A percentile compares a stretch with the other conserved stretches of the same genome.
Conservation (phyloP, 225 moss, liverwort and hornwort genomes). For the Thuidium tamariscinum region DNA sequence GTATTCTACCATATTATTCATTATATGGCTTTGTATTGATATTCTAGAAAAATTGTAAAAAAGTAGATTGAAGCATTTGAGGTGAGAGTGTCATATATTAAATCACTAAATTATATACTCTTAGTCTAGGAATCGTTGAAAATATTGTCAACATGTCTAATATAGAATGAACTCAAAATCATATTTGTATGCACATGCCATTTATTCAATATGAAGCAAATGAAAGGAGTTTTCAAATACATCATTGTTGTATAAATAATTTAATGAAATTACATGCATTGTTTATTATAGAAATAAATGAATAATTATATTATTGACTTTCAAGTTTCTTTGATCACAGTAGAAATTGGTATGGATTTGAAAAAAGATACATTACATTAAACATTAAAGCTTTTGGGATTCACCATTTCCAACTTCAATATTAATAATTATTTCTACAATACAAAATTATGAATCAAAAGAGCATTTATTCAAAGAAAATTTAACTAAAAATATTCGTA, state of each 20-base stretch:
- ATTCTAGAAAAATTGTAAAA: not conserved
- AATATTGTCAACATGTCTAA: not conserved
- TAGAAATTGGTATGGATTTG: not conserved
- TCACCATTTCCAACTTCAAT: not conserved
- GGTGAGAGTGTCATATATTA: not conserved
- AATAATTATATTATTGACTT: not conserved
- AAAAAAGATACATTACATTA: not conserved
- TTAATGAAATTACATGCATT: not conserved
- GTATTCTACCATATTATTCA: not conserved
- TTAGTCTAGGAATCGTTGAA: not conserved
- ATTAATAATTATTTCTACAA: not conserved
- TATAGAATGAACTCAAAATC: not conserved
- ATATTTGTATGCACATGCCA: not conserved
- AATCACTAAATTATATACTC: not conserved
- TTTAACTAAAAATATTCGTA: not conserved
- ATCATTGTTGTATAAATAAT: not conserved
- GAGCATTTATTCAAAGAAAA: rapidly evolving
- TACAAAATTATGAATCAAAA: not conserved
- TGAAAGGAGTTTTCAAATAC: not conserved
- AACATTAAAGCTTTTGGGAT: rapidly evolving
- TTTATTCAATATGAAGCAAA: not conserved
- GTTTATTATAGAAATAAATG: not conserved
- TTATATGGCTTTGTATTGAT: not conserved
- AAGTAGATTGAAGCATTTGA: not conserved
- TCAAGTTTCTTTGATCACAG: not conserved